Conservation (phyloP, 768 basidiomycete species). For the Pleurotus ostreatus region DNA sequence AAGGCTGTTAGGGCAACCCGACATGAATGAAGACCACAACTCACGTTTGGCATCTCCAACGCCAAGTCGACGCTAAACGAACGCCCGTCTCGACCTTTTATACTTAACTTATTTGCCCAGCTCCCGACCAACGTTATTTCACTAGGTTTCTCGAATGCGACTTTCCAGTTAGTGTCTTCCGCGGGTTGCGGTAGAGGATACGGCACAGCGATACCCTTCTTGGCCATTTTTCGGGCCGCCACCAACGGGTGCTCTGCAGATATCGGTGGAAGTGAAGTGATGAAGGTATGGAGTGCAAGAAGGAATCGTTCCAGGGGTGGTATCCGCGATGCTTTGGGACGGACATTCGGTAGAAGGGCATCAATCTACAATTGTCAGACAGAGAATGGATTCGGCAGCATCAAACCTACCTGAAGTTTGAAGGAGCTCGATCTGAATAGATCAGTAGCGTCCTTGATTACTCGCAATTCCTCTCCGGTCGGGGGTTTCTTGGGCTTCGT, state of each 20-base stretch:
- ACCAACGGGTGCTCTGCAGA: slow-evolving; percentile 61
- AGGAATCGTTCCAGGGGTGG: slow-evolving; percentile 68
- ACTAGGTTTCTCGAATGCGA: slow-evolving; percentile 72
- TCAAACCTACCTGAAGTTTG: slow-evolving; percentile 66
- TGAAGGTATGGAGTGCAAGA: slow-evolving; percentile 58
- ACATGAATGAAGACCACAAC: slow-evolving; percentile 19
- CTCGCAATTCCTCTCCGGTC: slow-evolving; percentile 65
- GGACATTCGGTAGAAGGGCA: slow-evolving; percentile 71
- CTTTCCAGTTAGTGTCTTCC: slow-evolving; percentile 85
- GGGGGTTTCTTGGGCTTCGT: slow-evolving; percentile 48
- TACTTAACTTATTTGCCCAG: slow-evolving; percentile 76
- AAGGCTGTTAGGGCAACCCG: slow-evolving; percentile 12
- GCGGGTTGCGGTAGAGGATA: slow-evolving; percentile 68
- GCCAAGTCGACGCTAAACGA: slow-evolving; percentile 76
- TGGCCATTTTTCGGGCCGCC: slow-evolving; percentile 52
- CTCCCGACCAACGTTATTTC: slow-evolving; percentile 81
- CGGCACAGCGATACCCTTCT: slow-evolving; percentile 58
- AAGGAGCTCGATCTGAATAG: slow-evolving; percentile 77
- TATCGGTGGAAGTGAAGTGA: slow-evolving; percentile 56
- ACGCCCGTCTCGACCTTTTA: slow-evolving; percentile 64
- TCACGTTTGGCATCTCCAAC: slow-evolving; percentile 82
- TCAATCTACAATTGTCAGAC: slow-evolving; percentile 55
- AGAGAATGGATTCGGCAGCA: neutral
- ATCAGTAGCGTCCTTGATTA: slow-evolving; percentile 70
- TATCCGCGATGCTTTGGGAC: slow-evolving; percentile 55